Base-by-base conservation (phyloP, 2,329 filamentous ascomycete species). In the Paramyrothecium sp. region DNA sequence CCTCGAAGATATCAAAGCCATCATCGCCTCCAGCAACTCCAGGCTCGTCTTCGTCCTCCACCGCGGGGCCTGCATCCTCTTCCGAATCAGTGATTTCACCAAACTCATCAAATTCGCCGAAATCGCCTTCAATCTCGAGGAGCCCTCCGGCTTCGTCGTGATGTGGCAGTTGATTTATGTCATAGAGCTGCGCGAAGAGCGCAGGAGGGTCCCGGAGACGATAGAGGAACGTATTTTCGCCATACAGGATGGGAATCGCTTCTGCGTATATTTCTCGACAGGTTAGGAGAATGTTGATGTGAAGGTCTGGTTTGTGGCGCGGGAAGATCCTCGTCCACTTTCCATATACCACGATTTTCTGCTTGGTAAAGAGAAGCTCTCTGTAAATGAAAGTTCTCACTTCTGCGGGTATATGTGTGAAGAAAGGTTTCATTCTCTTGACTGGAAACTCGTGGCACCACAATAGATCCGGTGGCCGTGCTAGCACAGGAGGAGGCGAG, bases 181-280 rank as follows among this genome's bases (percentile, higher is more conserved):
- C 54, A 3, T 58, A 52, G 41, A 60, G 44, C 34, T 55, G n/a
- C 2, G 63, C 65, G 8, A 52, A 47, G 11, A 10, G 53, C 19
- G 50, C 58, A 16, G 57, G 61, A 16, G 56, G 56, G 58, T 82
- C 78, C 1, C 80, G 73, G 13, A 82, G 65, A 8, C 71, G 66
- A 58, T 84, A 83, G 2, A 70, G 60, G 58, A 84, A 84, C 0
- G 54, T 70, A 53, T 84, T 84, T 26, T 75, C 69, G 3, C 78
- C 75, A 56, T 80, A 84, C 1, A 84, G 69, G 4, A 82, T 64
- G 2, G 62, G 62, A 2, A 71, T 60, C 2, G 74, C 76, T 63
- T 82, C 77, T 0, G 51, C 7, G 33, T 71, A 71, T 26, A 79
- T 60, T 2, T 57, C 54, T 3, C 60, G 63, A 65, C 73, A 77